phyloP scores from a whole-genome alignment of 495 filamentous ascomycete species.

The Lineolata rhizophorae region DNA sequence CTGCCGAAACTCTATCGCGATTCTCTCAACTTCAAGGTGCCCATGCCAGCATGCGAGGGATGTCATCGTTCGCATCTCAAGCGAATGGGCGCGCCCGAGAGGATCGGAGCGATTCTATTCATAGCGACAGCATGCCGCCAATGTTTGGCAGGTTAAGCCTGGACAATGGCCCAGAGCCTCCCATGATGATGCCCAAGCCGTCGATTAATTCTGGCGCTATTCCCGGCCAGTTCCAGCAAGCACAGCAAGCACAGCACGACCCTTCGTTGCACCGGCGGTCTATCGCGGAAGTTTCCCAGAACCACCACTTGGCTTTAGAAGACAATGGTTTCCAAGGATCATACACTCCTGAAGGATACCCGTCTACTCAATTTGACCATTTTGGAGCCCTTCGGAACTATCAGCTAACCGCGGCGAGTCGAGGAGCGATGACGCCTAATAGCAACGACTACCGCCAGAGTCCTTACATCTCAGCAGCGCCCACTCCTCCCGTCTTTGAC shows the following conservation, averaged over 20 bases:
- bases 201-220: too few relatives aligned
- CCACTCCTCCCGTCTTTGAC: constrained; percentile 18
- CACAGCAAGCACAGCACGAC: too few relatives aligned
- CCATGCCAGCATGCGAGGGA: constrained; percentile 5
- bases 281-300: too few relatives aligned
- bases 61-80: constrained; percentile 11
- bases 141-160: constrained; percentile 6
- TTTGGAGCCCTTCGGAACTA: constrained; percentile 1
- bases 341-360: constrained; percentile 13
- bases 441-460: constrained; percentile 11
- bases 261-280: too few relatives aligned
- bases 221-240: too few relatives aligned
- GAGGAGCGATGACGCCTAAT: constrained; percentile 10
- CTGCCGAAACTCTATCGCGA: constrained; percentile 4
- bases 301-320: too few relatives aligned
- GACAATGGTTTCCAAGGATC: too few relatives aligned
- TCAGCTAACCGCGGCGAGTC: not conserved
- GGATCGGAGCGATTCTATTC: too few relatives aligned
- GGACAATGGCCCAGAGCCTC: constrained; percentile 6
- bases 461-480: constrained; percentile 16
- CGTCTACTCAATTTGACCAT: constrained; percentile 8
- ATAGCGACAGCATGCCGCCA: too few relatives aligned
- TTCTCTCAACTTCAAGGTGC: not conserved
- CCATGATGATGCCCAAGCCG: constrained; percentile 4
- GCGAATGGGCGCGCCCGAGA: too few relatives aligned